Base-by-base conservation (phyloP, 1,139 yeast species). In the Candida freyschussii region DNA sequence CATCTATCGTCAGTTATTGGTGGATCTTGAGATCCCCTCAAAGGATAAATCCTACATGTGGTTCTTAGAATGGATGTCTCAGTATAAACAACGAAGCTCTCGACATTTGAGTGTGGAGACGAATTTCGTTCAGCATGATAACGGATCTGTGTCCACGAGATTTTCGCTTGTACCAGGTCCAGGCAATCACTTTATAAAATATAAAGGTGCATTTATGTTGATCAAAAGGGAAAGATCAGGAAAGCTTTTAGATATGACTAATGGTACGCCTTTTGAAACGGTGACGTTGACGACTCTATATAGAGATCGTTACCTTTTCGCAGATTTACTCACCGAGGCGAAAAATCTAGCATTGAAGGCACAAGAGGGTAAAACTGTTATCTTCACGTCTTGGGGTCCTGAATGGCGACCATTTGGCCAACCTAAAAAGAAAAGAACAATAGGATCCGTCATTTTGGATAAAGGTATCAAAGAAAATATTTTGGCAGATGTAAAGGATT, bases 401-500 rank as follows among this genome's bases (percentile, higher is more conserved):
- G 99, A 91, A 54, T 91, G 99, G 99, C 69, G 98, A 48, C 95
- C 96, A 4, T 91, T 91, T 63, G 99, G 99, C 2, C 93, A 83
- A 54, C 97, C 99, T 2, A 70, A 96, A 45, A 80, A 80, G 47
- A 89, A 91, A 59, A 70, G 99, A 50, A 64, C 80, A 30, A 61
- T 89, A 23, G 91, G 84, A 6, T 83, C 95, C 11, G 99, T 91
- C 12, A 78, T 91, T 24, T 64, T 91, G 37, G 97, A 87, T 53
- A 57, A 70, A 22, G 91, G 86, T 1, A 64, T 91, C 29, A 76
- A 78, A 43, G 83, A 80, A 39, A 52, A 58, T 12, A 74, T 91
- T 16, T 57, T 84, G 5, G 52, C 54, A 1, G 99, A 91, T 52
- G 89, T 91, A 2, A 63, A 67, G 33, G 96, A 87, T 56, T 91